Conservation (phyloP, 129 eudicot species). For the Heracleum sosnowskyi region DNA sequence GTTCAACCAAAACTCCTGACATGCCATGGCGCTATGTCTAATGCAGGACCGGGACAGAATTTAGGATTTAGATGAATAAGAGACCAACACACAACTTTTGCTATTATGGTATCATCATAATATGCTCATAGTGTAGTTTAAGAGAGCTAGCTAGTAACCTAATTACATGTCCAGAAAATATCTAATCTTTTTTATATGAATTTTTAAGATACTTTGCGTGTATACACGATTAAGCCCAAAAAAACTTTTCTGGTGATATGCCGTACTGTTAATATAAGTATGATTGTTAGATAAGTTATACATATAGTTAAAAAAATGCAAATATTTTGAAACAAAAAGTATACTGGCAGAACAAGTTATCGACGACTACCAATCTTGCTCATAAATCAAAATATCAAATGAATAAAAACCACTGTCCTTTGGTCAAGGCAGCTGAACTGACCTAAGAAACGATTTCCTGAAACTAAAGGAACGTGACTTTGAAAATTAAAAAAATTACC, state of each 20-base stretch:
- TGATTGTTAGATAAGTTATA: constrained; percentile 2
- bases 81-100: too few relatives aligned
- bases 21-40: too few relatives aligned
- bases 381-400: background rate
- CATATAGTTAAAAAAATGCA: background rate
- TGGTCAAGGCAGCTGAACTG: background rate
- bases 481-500: background rate
- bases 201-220: too few relatives aligned
- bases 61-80: too few relatives aligned
- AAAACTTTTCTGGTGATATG: constrained; percentile 74
- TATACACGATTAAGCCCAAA: too few relatives aligned
- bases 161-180: background rate
- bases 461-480: background rate
- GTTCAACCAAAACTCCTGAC: too few relatives aligned
- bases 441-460: background rate
- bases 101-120: too few relatives aligned
- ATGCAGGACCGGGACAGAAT: too few relatives aligned
- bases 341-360: background rate
- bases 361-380: background rate
- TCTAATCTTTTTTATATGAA: too few relatives aligned
- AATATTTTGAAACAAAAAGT: constrained; percentile 3
- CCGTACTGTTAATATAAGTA: constrained; percentile 53
- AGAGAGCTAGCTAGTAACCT: too few relatives aligned
- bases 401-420: background rate
- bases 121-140: too few relatives aligned